A percentile compares a stretch with the other conserved stretches of the same genome.
Conservation (phyloP, 306 rosid species). For the Spatholobus suberectus region DNA sequence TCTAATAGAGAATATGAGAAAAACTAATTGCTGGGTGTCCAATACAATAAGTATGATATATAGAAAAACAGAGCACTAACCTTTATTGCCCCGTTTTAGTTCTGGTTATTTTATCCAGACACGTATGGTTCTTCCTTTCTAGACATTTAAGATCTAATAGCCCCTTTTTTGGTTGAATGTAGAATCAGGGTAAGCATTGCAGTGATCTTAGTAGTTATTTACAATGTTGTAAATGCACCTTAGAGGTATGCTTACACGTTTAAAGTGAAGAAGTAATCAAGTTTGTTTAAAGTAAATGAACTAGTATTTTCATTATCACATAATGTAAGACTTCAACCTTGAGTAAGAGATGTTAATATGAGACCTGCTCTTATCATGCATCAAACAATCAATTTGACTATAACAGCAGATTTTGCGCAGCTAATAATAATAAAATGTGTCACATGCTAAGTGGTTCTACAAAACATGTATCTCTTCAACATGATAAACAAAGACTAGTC, state of each 20-base stretch:
- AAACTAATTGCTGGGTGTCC: not conserved
- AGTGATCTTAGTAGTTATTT: not conserved
- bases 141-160: not conserved
- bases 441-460: constrained; percentile 17
- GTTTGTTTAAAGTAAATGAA: no score
- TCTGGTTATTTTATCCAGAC: not conserved
- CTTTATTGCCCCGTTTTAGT: not conserved
- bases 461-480: not conserved
- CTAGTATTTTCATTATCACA: not conserved
- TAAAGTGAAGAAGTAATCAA: no score
- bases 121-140: not conserved
- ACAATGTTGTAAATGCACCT: not conserved
- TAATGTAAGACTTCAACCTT: not conserved
- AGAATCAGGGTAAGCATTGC: not conserved
- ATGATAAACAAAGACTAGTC: not conserved
- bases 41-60: not conserved
- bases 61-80: not conserved
- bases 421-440: not conserved
- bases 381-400: not conserved
- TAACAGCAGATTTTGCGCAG: not conserved
- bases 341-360: not conserved
- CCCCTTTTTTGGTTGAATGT: not conserved
- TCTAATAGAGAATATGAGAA: not conserved
- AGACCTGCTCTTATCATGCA: not conserved
- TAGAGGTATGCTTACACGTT: not conserved